phyloP scores from a whole-genome alignment of 495 filamentous ascomycete genomes.

The Cetradonia linearis region DNA sequence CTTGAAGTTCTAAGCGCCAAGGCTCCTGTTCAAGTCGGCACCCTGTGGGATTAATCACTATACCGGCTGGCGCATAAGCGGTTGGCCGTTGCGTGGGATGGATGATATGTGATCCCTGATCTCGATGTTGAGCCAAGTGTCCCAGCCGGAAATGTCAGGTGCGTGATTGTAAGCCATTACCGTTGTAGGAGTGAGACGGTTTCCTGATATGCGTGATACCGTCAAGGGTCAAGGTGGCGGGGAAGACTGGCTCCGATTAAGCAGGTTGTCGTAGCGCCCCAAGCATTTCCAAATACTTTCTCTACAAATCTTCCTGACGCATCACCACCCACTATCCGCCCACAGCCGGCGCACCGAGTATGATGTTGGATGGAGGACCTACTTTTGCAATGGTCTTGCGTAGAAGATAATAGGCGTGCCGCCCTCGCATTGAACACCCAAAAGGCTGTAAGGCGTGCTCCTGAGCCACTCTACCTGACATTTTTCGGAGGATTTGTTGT shows the following conservation, averaged over 20 bases:
- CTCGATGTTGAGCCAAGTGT: neutral
- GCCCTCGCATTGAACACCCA: slow-evolving; percentile 7
- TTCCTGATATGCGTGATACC: slow-evolving; percentile 9
- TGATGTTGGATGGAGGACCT: neutral
- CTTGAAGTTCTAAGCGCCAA: slow-evolving; percentile 9
- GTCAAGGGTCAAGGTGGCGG: slow-evolving; percentile 3
- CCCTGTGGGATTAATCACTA: neutral
- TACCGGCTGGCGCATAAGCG: slow-evolving; percentile 1
- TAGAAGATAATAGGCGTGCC: slow-evolving; percentile 8
- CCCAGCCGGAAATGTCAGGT: slow-evolving; percentile 2
- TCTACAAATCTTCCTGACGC: slow-evolving; percentile 1
- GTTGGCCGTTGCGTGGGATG: neutral
- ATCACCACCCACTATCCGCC: slow-evolving; percentile 2
- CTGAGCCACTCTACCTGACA: slow-evolving; percentile 1
- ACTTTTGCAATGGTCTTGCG: neutral
- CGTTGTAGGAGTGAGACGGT: slow-evolving; percentile 7
- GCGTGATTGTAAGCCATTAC: neutral
- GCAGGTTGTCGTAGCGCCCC: slow-evolving; percentile 18
- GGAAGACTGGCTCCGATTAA: slow-evolving; percentile 11
- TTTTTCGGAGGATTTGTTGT: neutral
- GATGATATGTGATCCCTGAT: neutral
- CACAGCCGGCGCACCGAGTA: slow-evolving; percentile 7
- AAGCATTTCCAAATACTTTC: slow-evolving; percentile 12
- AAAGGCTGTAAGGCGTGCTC: slow-evolving; percentile 11
- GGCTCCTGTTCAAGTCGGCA: neutral